phyloP scores from a whole-genome alignment of 1,284 basidiomycete species.

The Trichosporon inkin region DNA sequence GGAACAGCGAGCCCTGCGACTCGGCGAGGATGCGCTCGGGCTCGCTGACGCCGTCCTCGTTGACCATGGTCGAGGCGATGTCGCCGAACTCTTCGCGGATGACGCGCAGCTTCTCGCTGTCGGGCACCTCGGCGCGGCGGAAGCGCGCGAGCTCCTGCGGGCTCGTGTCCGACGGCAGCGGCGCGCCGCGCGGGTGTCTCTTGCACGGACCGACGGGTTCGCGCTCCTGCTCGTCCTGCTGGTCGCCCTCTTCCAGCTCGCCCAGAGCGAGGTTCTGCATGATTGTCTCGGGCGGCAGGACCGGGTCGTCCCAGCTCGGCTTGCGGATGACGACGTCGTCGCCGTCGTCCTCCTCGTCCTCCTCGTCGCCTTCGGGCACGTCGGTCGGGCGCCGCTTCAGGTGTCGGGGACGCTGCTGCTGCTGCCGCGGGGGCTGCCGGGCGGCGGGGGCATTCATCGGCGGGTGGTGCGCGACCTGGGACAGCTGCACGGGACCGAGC shows the following conservation, averaged over 20 bases:
- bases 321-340: not conserved
- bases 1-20: conserved; percentile 53
- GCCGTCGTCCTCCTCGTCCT: not conserved
- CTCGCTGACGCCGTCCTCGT: conserved; percentile 52
- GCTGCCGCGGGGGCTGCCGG: not conserved
- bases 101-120: conserved; percentile 43
- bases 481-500: conserved; percentile 2
- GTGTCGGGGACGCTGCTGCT: not conserved
- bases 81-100: conserved; percentile 49
- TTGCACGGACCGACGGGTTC: not conserved
- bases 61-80: conserved; percentile 52
- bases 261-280: not conserved
- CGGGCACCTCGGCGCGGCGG: conserved; percentile 26
- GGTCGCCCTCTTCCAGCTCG: conserved; percentile 3
- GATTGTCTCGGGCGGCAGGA: not conserved
- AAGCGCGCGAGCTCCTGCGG: conserved; percentile 1
- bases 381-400: not conserved
- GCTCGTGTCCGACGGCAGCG: not conserved
- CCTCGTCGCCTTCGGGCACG: not conserved
- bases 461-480: not conserved
- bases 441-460: not conserved
- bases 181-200: not conserved
- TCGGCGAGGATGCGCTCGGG: conserved; percentile 59
- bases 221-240: not conserved
- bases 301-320: not conserved